Conservation (phyloP, 1,284 basidiomycete genomes). For the Microbotryomycetes sp. region DNA sequence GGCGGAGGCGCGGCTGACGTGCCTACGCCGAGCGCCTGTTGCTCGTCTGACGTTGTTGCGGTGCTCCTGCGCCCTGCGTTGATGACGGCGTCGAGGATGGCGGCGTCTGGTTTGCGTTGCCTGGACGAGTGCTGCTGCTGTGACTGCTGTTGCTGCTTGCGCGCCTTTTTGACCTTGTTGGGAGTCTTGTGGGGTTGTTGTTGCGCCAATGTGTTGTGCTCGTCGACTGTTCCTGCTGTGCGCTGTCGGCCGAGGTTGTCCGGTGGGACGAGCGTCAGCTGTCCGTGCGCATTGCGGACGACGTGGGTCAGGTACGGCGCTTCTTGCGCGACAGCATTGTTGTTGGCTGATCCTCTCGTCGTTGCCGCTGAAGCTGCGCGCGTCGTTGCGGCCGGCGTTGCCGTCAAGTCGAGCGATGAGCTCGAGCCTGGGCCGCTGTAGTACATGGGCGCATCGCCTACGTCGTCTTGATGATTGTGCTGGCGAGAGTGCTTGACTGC, state of each 20-base stretch:
- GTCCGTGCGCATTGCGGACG: slow-evolving; percentile 20
- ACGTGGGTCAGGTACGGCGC: slow-evolving; percentile 28
- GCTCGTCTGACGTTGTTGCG: not conserved
- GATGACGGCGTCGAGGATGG: slow-evolving; percentile 16
- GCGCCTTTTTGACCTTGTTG: slow-evolving; percentile 3
- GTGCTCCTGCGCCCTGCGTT: slow-evolving; percentile 17
- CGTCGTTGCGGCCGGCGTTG: not conserved
- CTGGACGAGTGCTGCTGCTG: not conserved
- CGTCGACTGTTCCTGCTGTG: slow-evolving; percentile 12
- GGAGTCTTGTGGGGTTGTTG: slow-evolving; percentile 12
- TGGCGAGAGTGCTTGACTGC: not conserved
- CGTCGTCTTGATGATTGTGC: not conserved
- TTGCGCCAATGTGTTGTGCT: slow-evolving; percentile 3
- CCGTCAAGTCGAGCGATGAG: not conserved
- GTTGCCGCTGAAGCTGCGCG: not conserved
- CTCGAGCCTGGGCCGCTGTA: not conserved
- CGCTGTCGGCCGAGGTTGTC: slow-evolving; percentile 21
- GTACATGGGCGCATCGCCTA: not conserved
- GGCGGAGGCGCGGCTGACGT: not conserved
- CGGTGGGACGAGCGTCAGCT: slow-evolving; percentile 25
- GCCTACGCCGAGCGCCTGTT: too few species aligned
- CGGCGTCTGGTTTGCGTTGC: not conserved
- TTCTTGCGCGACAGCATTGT: not conserved
- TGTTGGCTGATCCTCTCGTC: not conserved
- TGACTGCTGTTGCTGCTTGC: slow-evolving; percentile 1